These are phyloP conservation scores for Aspergillus baeticus DNA, from an alignment of 495 filamentous ascomycete genomes.

Conservation along the genomic window DNA sequence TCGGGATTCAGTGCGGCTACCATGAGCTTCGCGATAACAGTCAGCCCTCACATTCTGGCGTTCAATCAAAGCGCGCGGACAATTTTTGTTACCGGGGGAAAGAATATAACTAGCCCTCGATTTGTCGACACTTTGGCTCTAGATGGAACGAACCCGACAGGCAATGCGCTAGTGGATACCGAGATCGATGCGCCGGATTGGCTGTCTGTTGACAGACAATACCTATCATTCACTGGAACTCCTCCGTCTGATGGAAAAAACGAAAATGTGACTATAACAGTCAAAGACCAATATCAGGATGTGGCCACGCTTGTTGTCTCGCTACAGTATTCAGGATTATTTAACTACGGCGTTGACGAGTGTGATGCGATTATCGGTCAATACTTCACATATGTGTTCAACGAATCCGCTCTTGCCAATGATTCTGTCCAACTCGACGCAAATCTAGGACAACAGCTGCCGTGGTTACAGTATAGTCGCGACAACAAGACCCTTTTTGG, in stretches of 20 bases:
- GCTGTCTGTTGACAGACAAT: slow-evolving; percentile 65
- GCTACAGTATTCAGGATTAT: slow-evolving; percentile 53
- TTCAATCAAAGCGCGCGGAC: slow-evolving; percentile 57
- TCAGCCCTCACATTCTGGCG: slow-evolving; percentile 65
- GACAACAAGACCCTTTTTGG: slow-evolving; percentile 59
- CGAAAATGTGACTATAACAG: slow-evolving; percentile 63
- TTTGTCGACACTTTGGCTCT: slow-evolving; percentile 57
- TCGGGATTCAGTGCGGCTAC: slow-evolving; percentile 69
- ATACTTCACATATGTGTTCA: slow-evolving; percentile 63
- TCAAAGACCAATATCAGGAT: slow-evolving; percentile 64
- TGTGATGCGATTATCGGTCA: slow-evolving; percentile 61
- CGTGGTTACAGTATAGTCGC: slow-evolving; percentile 70
- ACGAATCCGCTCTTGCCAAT: slow-evolving; percentile 51
- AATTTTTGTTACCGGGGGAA: slow-evolving; percentile 58
- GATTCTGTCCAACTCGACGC: slow-evolving; percentile 55
- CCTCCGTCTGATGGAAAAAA: slow-evolving; percentile 55
- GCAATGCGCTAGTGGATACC: slow-evolving; percentile 47
- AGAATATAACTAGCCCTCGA: slow-evolving; percentile 51
- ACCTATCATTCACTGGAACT: slow-evolving; percentile 62
- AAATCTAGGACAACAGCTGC: slow-evolving; percentile 44
- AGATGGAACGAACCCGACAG: slow-evolving; percentile 54
- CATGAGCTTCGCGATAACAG: slow-evolving; percentile 64
- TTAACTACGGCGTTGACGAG: slow-evolving; percentile 38
- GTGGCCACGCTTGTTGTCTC: slow-evolving; percentile 60
- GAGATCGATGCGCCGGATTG: slow-evolving; percentile 61